phyloP scores from a whole-genome alignment of 208 protist genomes.

The Acanthamoeba sp. region DNA sequence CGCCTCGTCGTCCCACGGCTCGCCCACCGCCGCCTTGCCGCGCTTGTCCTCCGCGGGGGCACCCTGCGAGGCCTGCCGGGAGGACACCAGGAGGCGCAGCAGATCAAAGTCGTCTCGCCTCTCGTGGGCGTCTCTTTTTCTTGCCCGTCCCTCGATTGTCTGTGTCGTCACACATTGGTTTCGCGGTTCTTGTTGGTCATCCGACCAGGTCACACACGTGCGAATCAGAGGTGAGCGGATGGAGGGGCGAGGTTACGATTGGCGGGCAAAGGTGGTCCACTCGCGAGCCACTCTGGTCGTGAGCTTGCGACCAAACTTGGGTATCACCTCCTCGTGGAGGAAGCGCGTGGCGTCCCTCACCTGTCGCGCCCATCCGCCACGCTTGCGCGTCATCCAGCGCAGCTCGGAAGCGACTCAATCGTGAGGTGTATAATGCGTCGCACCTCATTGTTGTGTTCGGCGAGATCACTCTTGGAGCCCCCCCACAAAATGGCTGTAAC shows the following conservation, averaged over 20 bases:
- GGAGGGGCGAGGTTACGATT: background rate
- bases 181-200: too few species aligned
- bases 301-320: background rate
- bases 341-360: background rate
- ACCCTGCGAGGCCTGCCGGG: too few species aligned
- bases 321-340: background rate
- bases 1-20: background rate
- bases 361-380: background rate
- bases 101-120: background rate
- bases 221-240: too few species aligned
- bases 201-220: too few species aligned
- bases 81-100: background rate
- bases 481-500: too few species aligned
- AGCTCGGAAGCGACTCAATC: too few species aligned
- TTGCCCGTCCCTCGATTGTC: background rate
- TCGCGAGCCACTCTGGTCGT: background rate
- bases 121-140: conserved; percentile 3
- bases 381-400: too few species aligned
- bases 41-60: background rate
- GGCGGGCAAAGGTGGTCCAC: background rate
- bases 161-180: too few species aligned
- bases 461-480: background rate
- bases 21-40: background rate
- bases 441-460: conserved; percentile 18
- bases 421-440: background rate